phyloP scores from a whole-genome alignment of 2,329 filamentous ascomycete species.

The Celoporthe dispersa region DNA sequence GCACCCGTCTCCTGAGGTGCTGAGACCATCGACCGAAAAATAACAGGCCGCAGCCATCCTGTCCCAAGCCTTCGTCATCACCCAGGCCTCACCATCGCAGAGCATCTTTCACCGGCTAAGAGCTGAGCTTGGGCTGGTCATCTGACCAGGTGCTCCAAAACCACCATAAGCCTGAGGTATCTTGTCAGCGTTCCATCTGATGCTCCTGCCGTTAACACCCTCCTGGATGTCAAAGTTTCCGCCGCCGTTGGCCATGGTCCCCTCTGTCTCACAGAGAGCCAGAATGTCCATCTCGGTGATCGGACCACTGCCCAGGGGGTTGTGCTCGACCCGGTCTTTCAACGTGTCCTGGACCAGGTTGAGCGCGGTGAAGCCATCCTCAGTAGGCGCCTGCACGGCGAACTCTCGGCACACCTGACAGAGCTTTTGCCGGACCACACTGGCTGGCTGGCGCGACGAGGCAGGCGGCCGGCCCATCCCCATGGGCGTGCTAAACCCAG shows the following conservation, averaged over 20 bases:
- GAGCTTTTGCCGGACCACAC: constrained; percentile 74
- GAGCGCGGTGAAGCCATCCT: constrained; percentile 72
- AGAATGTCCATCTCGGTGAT: constrained; percentile 71
- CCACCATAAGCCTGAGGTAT: constrained; percentile 44
- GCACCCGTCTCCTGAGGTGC: background rate
- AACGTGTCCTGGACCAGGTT: constrained; percentile 49
- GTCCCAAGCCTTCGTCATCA: too few relatives aligned
- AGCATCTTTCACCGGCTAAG: constrained; percentile 34
- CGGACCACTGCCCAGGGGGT: constrained; percentile 42
- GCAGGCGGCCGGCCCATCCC: constrained; percentile 41
- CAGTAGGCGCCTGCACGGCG: constrained; percentile 42
- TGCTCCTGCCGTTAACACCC: constrained; percentile 49
- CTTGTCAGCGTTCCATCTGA: constrained; percentile 54
- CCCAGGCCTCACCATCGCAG: too few relatives aligned
- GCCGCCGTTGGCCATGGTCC: constrained; percentile 82
- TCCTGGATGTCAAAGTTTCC: constrained; percentile 78
- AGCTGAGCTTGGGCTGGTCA: constrained; percentile 65
- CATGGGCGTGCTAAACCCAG: constrained; percentile 39
- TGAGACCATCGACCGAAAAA: background rate
- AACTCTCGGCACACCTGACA: constrained; percentile 77
- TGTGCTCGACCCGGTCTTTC: constrained; percentile 66
- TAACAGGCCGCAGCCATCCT: background rate
- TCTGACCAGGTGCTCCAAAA: constrained; percentile 67
- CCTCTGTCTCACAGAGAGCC: constrained; percentile 88
- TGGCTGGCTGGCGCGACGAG: constrained; percentile 60